These are phyloP conservation scores for Psilocybe cubensis DNA, from an alignment of 768 basidiomycete species.

Conservation along the genomic window DNA sequence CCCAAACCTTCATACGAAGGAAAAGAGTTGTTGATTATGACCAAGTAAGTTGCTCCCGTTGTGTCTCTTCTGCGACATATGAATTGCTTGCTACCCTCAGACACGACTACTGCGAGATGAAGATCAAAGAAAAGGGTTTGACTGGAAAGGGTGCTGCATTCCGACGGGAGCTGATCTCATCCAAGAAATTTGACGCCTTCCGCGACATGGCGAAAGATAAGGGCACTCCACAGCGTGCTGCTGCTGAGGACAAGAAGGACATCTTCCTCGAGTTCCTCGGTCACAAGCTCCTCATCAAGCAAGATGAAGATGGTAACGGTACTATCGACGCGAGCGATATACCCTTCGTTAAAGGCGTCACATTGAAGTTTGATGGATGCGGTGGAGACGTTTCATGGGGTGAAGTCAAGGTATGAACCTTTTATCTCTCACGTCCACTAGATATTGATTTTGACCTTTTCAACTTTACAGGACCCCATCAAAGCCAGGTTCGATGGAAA, in stretches of 20 bases:
- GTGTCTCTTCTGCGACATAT: background rate
- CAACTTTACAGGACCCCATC: constrained; percentile 41
- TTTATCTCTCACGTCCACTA: background rate
- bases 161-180: constrained; percentile 56
- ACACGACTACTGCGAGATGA: constrained; percentile 92
- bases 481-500: constrained; percentile 53
- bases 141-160: constrained; percentile 69
- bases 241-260: constrained; percentile 46
- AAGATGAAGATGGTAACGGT: constrained; percentile 64
- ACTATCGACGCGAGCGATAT: constrained; percentile 64
- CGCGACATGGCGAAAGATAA: constrained; percentile 56
- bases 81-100: constrained; percentile 38
- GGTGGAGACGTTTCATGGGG: constrained; percentile 51
- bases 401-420: constrained; percentile 49
- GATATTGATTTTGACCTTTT: background rate
- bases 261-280: constrained; percentile 80
- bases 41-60: constrained; percentile 62
- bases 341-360: constrained; percentile 56
- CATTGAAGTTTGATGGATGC: constrained; percentile 61
- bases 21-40: constrained; percentile 79
- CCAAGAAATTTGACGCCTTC: constrained; percentile 76
- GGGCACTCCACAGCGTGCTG: constrained; percentile 35
- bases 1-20: constrained; percentile 84
- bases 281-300: constrained; percentile 62
- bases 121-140: constrained; percentile 93